Conservation (phyloP, 164 flowering plant genomes). For the Chimonanthus praecox region DNA sequence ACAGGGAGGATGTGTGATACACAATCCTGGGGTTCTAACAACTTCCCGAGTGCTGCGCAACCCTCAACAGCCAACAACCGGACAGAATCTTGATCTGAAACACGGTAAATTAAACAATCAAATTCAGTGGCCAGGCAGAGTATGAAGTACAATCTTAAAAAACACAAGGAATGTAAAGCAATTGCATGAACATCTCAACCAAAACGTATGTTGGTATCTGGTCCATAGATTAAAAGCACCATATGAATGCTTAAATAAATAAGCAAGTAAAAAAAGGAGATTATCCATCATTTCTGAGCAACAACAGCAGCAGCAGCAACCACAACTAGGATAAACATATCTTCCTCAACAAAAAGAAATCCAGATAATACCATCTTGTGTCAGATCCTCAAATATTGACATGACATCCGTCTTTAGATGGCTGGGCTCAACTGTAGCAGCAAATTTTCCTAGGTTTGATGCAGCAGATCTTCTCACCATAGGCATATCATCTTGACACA, state of each 20-base stretch:
- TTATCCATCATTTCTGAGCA: background rate
- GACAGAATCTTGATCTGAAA: slow-evolving; percentile 95
- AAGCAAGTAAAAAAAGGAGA: too few species aligned
- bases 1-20: slow-evolving; percentile 94
- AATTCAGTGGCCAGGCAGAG: too few species aligned
- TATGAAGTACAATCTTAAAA: background rate
- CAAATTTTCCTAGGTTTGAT: slow-evolving; percentile 88
- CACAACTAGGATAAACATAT: background rate
- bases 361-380: slow-evolving; percentile 70
- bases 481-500: slow-evolving; percentile 98
- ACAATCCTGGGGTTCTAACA: slow-evolving; percentile 90
- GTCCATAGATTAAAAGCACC: background rate
- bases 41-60: slow-evolving; percentile 92
- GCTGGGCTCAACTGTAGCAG: slow-evolving; percentile 81
- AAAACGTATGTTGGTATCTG: background rate
- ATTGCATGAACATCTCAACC: background rate
- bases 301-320: background rate
- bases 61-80: slow-evolving; percentile 95
- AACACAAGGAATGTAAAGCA: background rate
- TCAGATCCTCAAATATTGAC: slow-evolving; percentile 83
- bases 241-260: background rate
- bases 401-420: slow-evolving; percentile 78
- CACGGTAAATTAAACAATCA: background rate
- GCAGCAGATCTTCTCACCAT: slow-evolving; percentile 98
- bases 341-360: background rate